Evolutionary conservation across 2,329 filamentous ascomycete genomes (phyloP), one percentile per base, ranked within the genome.

Genomic region (Xylariaceae sp.): DNA sequence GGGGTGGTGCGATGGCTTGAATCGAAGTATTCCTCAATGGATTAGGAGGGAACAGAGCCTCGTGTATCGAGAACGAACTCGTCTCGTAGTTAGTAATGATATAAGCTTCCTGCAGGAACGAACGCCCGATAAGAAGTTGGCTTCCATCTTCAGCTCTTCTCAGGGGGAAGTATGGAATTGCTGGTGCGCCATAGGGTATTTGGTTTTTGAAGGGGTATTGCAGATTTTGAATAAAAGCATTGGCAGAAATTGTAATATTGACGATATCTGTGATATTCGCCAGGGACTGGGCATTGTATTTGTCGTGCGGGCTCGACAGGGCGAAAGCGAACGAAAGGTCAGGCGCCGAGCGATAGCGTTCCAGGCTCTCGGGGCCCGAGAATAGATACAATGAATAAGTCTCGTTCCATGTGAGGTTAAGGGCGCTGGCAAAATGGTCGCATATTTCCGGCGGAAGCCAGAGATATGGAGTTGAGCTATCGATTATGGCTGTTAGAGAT

Each of bases 81-180:
- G 76, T 76, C 61, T 85, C 83, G 66, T 84, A 86, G 63, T 79
- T 79, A 30, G 79, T 82, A 37, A 83, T 77, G 4, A 85, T 71
- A 61, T 85, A 85, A 1, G 87, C 81, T 71, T 90, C 87, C 69
- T 90, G 88, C 56, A 91, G 74, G 64, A 90, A 90, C 0, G 83
- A 81, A 39, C 87, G 80, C 6, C 88, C 88, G 42, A 90, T 78
- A 10, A 87, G 81, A 70, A 83, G 81, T 63, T 84, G 78, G 11
- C 76, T 76, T 42, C 78, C 77, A 58, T 81, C 77, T 17, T 78
- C 68, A 9, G 82, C 76, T 60, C 81, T 81, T 66, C 83, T 80
- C 55, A 91, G 76, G 2, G 87, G 86, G 60, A 90, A 90, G 68
- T 90, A 90, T 9, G 79, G 81, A 8, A 80, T 70, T 42, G 74